Conservation (phyloP, 83 land plant species). For the Picea mariana region DNA sequence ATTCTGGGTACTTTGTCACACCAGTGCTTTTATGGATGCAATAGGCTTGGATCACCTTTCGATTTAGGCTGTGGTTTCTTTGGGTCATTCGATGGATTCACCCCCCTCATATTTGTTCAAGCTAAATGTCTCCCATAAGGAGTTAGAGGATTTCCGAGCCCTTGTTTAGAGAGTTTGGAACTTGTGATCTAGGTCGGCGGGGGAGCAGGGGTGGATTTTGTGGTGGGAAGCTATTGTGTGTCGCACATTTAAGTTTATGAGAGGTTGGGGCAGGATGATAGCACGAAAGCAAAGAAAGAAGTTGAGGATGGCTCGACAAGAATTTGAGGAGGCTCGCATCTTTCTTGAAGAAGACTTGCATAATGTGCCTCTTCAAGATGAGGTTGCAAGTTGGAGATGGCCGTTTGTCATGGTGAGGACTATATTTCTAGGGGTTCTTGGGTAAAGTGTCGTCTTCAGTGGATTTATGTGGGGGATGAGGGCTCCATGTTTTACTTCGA, state of each 20-base stretch:
- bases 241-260: not conserved
- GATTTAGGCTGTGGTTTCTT: not conserved
- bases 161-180: not conserved
- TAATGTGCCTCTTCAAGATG: not conserved
- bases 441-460: too few relatives aligned
- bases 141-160: not conserved
- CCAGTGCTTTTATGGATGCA: not conserved
- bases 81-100: not conserved
- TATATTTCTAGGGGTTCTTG: too few relatives aligned
- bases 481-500: not conserved
- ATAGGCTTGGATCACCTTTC: not conserved
- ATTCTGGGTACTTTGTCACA: too few relatives aligned
- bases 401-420: too few relatives aligned
- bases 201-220: not conserved
- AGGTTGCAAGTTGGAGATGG: too few relatives aligned
- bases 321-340: too few relatives aligned
- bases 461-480: too few relatives aligned
- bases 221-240: not conserved
- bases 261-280: not conserved
- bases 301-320: too few relatives aligned
- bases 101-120: not conserved
- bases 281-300: not conserved
- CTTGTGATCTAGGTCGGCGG: not conserved
- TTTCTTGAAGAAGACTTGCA: too few relatives aligned
- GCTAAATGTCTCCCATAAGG: not conserved